Evolutionary conservation across 306 rosid species (phyloP).

Genomic region (Senna tora): DNA sequence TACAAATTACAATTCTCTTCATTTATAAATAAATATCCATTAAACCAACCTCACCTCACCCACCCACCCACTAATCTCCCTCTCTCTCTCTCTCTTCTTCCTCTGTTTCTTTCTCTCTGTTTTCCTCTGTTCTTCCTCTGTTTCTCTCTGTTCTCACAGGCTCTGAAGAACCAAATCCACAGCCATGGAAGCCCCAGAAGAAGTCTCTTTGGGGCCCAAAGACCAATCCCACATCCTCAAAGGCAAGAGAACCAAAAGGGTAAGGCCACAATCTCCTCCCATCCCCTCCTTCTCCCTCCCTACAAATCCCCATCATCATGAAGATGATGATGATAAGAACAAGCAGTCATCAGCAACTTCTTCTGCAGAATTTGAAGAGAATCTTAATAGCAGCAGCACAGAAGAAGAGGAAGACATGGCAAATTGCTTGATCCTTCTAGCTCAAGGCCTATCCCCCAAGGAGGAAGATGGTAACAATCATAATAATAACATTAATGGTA

Average conservation of each 20-base stretch:
- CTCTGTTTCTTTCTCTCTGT: background rate
- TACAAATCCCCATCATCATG: background rate
- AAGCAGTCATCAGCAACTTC: background rate
- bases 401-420: slow-evolving; percentile 29
- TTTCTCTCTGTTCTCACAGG: background rate
- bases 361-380: slow-evolving; percentile 3
- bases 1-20: no score
- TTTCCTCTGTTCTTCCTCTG: background rate
- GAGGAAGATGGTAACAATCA: background rate
- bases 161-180: background rate
- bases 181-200: slow-evolving; percentile 45
- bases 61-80: background rate
- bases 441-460: slow-evolving; percentile 15
- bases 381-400: slow-evolving; percentile 3
- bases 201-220: slow-evolving; percentile 49
- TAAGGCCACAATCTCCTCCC: slow-evolving; percentile 90
- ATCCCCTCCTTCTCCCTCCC: background rate
- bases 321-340: background rate
- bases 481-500: no score
- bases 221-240: slow-evolving; percentile 59
- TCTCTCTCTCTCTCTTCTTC: background rate
- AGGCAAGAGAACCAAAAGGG: slow-evolving; percentile 93
- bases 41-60: background rate
- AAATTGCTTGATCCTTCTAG: slow-evolving; percentile 19
- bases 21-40: background rate